These are phyloP conservation scores for Cercospora sp. DNA, from an alignment of 2,329 filamentous ascomycete species.

Conservation along the genomic window DNA sequence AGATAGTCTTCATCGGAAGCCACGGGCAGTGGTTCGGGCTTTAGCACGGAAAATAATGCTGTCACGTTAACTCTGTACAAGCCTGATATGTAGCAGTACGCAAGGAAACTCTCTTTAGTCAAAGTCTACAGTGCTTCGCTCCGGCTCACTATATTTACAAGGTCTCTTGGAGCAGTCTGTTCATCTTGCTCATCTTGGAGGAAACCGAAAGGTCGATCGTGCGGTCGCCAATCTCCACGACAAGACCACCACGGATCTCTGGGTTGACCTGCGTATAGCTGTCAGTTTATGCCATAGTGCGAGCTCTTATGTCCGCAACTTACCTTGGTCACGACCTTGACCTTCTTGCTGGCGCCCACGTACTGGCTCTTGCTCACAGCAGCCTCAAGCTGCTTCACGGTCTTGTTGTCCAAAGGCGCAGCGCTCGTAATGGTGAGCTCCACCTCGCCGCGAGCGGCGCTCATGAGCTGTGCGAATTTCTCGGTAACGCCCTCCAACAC, in stretches of 20 bases:
- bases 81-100: neutral
- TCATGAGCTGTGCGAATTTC: constrained; percentile 86
- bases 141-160: constrained; percentile 68
- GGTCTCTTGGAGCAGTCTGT: constrained; percentile 96
- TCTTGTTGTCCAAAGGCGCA: constrained; percentile 83
- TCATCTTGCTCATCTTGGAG: constrained; percentile 93
- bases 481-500: constrained; percentile 77
- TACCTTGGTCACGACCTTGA: constrained; percentile 90
- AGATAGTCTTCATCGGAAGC: neutral
- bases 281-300: constrained; percentile 12
- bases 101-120: constrained; percentile 20
- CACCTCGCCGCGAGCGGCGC: constrained; percentile 86
- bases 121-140: constrained; percentile 22
- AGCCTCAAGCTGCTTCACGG: constrained; percentile 78
- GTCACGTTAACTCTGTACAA: neutral
- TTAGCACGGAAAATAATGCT: neutral
- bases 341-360: constrained; percentile 88
- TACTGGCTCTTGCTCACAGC: constrained; percentile 88
- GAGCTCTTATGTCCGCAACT: constrained; percentile 39
- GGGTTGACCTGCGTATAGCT: constrained; percentile 70
- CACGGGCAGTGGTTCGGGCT: neutral
- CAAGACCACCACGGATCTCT: constrained; percentile 87
- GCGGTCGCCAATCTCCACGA: constrained; percentile 96
- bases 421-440: constrained; percentile 91
- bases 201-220: constrained; percentile 98